Evolutionary conservation across 2,329 filamentous ascomycete genomes (phyloP), one percentile per base, ranked within the genome.

Genomic region (Coccinonectria pachysandricola): DNA sequence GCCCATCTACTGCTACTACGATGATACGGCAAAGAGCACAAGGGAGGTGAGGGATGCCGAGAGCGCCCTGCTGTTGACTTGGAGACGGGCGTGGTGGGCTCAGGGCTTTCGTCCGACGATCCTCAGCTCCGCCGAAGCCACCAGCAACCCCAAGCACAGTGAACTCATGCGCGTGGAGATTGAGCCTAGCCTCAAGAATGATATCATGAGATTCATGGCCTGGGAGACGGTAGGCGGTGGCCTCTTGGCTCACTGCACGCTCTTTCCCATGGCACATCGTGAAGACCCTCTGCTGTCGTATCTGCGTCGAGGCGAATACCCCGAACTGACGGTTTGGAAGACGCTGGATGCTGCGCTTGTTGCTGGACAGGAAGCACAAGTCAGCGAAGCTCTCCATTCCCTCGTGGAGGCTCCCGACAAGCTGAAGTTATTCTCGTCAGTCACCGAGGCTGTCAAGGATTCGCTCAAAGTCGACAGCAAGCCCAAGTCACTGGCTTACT

Each of bases 1-100:
- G 13, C 68, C 75, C 1, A 76, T 96, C 28, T 96, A 94, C 57
- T 94, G 86, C 37, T 96, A 88, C 55, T 94, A 93, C 52, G 85
- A 94, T 46, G 62, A 71, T 8, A 73, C 71, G 4, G 52, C 64
- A 11, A 58, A 68, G 34, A 78, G 78, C 52, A 69, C 79, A 16
- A 64, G 69, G 24, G 68, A 69, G 11, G 67, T 71, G 26, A 71
- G 71, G 42, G 71, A 80, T 33, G 81, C 83, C 4, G 83, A 95
- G 50, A 79, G 79, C 46, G 71, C 78, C 32, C 59, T 96, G 32
- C 65, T 96, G 24, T 61, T 93, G 31, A 79, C 82, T 27, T 96
- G 91, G 91, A 72, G 87, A 34, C 72, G 85, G 23, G 87, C 88
- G 3, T 96, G 88, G 86, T 96, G 85, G 83, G 85, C 87, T 0